Evolutionary conservation across 345 rosid genomes (phyloP).

Genomic region (Camelina sativa): DNA sequence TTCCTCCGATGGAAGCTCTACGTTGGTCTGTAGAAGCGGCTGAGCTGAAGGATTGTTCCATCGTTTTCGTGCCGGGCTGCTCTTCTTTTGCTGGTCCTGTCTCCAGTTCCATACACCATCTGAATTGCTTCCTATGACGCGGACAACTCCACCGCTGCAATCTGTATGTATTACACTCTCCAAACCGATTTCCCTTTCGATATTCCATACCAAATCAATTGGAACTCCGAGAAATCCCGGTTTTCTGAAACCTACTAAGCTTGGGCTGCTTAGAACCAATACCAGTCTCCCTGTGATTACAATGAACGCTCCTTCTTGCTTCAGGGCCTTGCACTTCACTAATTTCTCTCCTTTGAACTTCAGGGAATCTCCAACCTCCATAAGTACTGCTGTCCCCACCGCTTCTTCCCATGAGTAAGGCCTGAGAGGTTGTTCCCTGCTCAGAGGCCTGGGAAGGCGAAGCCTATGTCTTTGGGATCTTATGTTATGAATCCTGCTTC

Average conservation of each 20-base stretch:
- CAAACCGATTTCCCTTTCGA: slow-evolving; percentile 72
- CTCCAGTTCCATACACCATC: slow-evolving; percentile 63
- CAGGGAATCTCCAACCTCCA: slow-evolving; percentile 60
- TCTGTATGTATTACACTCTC: slow-evolving; percentile 78
- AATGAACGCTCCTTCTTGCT: slow-evolving; percentile 67
- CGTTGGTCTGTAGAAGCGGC: slow-evolving; percentile 73
- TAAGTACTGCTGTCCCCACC: slow-evolving; percentile 72
- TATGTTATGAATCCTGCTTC: slow-evolving; percentile 67
- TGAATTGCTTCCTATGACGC: slow-evolving; percentile 79
- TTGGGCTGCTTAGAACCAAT: slow-evolving; percentile 63
- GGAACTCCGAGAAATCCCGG: slow-evolving; percentile 78
- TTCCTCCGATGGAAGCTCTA: slow-evolving; percentile 62
- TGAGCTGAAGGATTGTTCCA: slow-evolving; percentile 63
- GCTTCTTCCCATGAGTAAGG: slow-evolving; percentile 98
- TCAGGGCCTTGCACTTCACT: slow-evolving; percentile 75
- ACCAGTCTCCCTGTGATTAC: slow-evolving; percentile 69
- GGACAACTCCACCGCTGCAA: slow-evolving; percentile 56
- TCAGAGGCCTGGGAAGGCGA: slow-evolving; percentile 81
- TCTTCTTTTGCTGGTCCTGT: slow-evolving; percentile 55
- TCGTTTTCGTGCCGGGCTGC: slow-evolving; percentile 53
- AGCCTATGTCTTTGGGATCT: slow-evolving; percentile 62
- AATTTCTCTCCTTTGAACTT: slow-evolving; percentile 68
- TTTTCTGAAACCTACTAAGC: slow-evolving; percentile 63
- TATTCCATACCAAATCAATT: slow-evolving; percentile 65
- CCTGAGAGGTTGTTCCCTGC: slow-evolving; percentile 75